These are phyloP conservation scores for Apiospora sp. DNA, from an alignment of 2,329 filamentous ascomycete genomes.

Conservation along the genomic window DNA sequence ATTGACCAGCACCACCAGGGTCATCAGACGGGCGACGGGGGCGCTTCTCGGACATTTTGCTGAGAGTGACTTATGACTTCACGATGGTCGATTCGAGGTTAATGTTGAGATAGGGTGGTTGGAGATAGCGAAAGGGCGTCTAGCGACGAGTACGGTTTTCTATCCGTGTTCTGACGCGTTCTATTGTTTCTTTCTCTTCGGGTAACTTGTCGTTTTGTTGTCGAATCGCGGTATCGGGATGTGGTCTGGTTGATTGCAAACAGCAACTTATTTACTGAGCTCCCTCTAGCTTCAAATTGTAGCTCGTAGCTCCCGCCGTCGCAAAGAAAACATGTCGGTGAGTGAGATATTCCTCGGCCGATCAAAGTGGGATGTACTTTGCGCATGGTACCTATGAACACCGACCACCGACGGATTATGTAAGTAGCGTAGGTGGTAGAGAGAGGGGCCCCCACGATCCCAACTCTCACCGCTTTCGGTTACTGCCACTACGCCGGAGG, in stretches of 20 bases:
- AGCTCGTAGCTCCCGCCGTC: slow-evolving; percentile 16
- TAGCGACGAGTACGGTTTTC: too few species aligned
- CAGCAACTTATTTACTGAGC: slow-evolving; percentile 6
- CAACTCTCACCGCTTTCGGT: slow-evolving; percentile 27
- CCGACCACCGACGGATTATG: slow-evolving; percentile 15
- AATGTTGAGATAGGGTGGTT: not conserved
- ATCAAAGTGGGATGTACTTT: slow-evolving; percentile 12
- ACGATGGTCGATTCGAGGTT: not conserved
- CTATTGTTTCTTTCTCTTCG: not conserved
- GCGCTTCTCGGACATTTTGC: slow-evolving; percentile 88
- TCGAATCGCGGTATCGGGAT: not conserved
- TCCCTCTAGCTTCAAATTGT: slow-evolving; percentile 6
- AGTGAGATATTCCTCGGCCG: slow-evolving; percentile 25
- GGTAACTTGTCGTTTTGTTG: not conserved
- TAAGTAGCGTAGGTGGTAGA: not conserved
- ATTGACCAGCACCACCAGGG: slow-evolving; percentile 75
- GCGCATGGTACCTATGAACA: not conserved
- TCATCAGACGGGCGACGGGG: slow-evolving; percentile 87
- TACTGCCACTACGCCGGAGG: slow-evolving; percentile 16
- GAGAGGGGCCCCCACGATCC: slow-evolving; percentile 9
- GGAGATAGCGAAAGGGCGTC: not conserved
- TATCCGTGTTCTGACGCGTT: not conserved
- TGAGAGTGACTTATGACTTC: not conserved
- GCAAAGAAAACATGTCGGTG: slow-evolving; percentile 24
- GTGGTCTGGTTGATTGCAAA: slow-evolving; percentile 1